A percentile compares a stretch with the other conserved stretches of the same genome.
Conservation (phyloP, 768 basidiomycete species). For the Pleurotus salmoneostramineus region DNA sequence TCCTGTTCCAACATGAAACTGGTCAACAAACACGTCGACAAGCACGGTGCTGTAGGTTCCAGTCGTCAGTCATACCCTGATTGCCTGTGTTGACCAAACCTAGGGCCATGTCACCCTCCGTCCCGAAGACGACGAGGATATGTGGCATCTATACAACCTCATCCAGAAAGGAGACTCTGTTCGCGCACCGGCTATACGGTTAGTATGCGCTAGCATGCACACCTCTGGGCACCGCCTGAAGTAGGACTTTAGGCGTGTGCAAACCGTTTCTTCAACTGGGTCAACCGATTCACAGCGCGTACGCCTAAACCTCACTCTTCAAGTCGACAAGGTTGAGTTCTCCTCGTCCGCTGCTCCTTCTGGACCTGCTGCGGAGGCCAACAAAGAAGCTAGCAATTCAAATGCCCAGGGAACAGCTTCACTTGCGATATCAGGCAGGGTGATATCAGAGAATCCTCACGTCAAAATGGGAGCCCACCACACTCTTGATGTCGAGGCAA, state of each 20-base stretch:
- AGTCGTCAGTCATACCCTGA: background rate
- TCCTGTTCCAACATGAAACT: constrained; percentile 65
- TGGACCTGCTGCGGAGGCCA: constrained; percentile 23
- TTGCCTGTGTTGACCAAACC: constrained; percentile 11
- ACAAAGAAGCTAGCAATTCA: constrained; percentile 25
- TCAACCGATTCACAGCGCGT: constrained; percentile 91
- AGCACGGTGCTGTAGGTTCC: constrained; percentile 65
- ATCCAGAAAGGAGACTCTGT: constrained; percentile 88
- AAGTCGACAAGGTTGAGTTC: constrained; percentile 78
- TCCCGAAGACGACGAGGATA: constrained; percentile 98
- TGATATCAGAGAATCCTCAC: constrained; percentile 81
- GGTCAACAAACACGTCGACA: constrained; percentile 78
- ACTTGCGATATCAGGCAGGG: constrained; percentile 84
- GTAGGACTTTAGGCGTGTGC: constrained; percentile 60
- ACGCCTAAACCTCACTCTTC: constrained; percentile 78
- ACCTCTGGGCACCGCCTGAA: background rate
- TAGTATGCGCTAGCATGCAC: constrained; percentile 13
- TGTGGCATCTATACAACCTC: constrained; percentile 99
- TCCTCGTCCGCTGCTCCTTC: constrained; percentile 60
- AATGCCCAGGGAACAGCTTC: constrained; percentile 40
- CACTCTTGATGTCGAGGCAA: constrained; percentile 89
- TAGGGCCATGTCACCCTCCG: constrained; percentile 93
- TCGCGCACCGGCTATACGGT: constrained; percentile 83
- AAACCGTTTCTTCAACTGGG: constrained; percentile 87
- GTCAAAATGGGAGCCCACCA: constrained; percentile 93